Evolutionary conservation across 768 basidiomycete species (phyloP).

Genomic region (Tulasnella sp.): DNA sequence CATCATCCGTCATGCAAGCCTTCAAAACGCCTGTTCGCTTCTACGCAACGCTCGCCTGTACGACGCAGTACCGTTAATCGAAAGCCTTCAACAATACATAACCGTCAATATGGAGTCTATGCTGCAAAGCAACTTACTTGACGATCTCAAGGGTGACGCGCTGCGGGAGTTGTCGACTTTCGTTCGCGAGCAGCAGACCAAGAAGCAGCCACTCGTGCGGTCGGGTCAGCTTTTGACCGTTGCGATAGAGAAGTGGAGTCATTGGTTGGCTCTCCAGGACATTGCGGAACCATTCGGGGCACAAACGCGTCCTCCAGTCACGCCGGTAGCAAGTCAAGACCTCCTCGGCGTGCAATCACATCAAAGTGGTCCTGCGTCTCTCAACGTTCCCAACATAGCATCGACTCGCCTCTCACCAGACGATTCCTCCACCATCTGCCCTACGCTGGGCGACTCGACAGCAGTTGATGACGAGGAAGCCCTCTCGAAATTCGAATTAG

Average conservation of each 20-base stretch:
- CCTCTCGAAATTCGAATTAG: constrained; percentile 30
- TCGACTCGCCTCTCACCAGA: neutral
- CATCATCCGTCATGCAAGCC: constrained; percentile 52
- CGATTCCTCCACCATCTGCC: no score
- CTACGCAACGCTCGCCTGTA: constrained; percentile 74
- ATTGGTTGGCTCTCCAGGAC: constrained; percentile 66
- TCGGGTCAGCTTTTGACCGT: constrained; percentile 39
- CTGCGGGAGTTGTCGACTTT: constrained; percentile 55
- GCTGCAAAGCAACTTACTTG: constrained; percentile 71
- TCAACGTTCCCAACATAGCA: neutral
- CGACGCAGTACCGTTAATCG: constrained; percentile 54
- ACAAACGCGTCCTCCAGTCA: neutral
- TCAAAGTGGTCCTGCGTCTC: constrained; percentile 20
- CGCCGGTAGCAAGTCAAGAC: constrained; percentile 15
- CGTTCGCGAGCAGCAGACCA: constrained; percentile 45
- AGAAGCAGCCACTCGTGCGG: constrained; percentile 55
- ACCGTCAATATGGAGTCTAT: constrained; percentile 75
- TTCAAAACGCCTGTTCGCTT: constrained; percentile 67
- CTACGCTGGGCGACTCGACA: constrained; percentile 7
- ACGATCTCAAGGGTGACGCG: constrained; percentile 54
- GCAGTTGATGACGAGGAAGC: constrained; percentile 18
- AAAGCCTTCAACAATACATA: constrained; percentile 68
- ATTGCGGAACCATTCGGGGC: constrained; percentile 41
- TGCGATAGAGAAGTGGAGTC: constrained; percentile 48
- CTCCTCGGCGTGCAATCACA: constrained; percentile 8